phyloP scores from a whole-genome alignment of 208 protist species.

The Acanthamoeba culbertsoni region DNA sequence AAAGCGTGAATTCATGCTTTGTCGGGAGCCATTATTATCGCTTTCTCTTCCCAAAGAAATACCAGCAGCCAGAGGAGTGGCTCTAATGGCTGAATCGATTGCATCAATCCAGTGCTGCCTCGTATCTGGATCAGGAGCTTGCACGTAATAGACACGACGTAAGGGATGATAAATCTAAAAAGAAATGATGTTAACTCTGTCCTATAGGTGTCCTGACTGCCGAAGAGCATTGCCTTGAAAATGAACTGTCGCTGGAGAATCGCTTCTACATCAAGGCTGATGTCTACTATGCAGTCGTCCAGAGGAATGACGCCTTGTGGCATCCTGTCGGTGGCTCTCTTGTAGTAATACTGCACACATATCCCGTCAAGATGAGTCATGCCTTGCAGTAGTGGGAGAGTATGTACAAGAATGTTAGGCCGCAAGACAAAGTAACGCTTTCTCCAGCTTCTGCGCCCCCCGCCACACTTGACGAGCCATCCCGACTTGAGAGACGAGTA shows the following conservation, averaged over 20 bases:
- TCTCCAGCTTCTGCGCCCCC: not conserved
- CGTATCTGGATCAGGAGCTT: not conserved
- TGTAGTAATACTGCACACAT: not conserved
- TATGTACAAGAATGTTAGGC: not conserved
- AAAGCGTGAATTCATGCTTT: not conserved
- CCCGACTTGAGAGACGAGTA: not conserved
- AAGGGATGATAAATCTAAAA: not conserved
- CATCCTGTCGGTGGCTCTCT: not conserved
- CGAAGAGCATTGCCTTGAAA: not conserved
- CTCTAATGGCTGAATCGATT: not conserved
- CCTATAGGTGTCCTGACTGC: no score
- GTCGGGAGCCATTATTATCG: not conserved
- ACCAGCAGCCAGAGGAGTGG: not conserved
- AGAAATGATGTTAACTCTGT: no score
- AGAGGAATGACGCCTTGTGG: constrained; percentile 2
- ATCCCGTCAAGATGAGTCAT: not conserved
- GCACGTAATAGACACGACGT: not conserved
- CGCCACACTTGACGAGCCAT: not conserved
- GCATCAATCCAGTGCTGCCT: not conserved
- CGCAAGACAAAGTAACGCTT: not conserved
- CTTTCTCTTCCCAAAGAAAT: not conserved
- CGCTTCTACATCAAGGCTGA: not conserved
- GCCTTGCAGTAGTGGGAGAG: not conserved
- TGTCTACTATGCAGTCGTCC: not conserved
- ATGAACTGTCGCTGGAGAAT: not conserved